Conservation (phyloP, 2,329 filamentous ascomycete species). For the Xylaria sp. region DNA sequence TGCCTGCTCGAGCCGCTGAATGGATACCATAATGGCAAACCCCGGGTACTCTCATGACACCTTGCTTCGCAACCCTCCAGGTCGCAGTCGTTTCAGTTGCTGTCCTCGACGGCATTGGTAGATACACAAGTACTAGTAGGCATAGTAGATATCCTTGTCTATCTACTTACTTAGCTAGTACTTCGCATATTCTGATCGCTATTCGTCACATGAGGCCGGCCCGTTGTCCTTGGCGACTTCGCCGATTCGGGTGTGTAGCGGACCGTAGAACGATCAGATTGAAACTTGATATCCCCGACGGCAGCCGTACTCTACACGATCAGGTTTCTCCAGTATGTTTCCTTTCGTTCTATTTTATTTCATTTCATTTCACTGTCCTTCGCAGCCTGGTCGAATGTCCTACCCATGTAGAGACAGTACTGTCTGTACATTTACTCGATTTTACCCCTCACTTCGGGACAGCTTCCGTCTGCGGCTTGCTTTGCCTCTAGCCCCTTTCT, state of each 20-base stretch:
- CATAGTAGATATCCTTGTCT: not conserved
- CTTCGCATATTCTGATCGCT: constrained; percentile 1
- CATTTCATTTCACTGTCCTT: constrained; percentile 36
- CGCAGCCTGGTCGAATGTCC: constrained; percentile 4
- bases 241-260: constrained; percentile 34
- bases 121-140: not conserved
- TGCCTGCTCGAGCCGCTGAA: constrained; percentile 20
- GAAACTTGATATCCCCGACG: constrained; percentile 36
- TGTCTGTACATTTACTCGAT: constrained; percentile 3
- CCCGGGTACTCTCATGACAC: constrained; percentile 19
- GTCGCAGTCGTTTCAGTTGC: constrained; percentile 34
- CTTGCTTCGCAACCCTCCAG: constrained; percentile 14
- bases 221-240: constrained; percentile 30
- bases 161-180: not conserved
- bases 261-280: constrained; percentile 29
- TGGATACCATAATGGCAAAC: constrained; percentile 27
- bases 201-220: constrained; percentile 25
- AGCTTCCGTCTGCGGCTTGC: constrained; percentile 43
- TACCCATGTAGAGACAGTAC: not conserved
- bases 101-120: not conserved
- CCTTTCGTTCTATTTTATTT: not conserved
- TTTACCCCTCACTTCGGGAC: constrained; percentile 42
- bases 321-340: constrained; percentile 35
- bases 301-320: constrained; percentile 39
- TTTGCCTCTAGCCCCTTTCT: constrained; percentile 32